Percentiles rank a stretch among this genome's conserved stretches.
These are phyloP conservation scores for Lachnellula arida DNA, from an alignment of 2,329 filamentous ascomycete genomes.

Conservation along the genomic window DNA sequence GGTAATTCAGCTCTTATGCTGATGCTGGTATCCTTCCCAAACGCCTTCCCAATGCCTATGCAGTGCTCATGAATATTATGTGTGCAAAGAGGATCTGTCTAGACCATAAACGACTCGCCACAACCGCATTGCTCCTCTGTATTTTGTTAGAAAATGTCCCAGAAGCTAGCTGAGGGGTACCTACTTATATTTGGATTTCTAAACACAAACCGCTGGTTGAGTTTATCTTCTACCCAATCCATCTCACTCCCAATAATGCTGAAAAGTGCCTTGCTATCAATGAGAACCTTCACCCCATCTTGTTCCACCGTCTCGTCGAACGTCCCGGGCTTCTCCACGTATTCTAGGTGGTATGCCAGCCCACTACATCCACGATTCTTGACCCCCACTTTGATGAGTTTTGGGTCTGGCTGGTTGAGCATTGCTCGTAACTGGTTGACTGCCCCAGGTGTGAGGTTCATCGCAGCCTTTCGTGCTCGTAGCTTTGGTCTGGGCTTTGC, in stretches of 20 bases:
- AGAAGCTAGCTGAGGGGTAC: constrained; percentile 36
- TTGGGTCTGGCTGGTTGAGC: constrained; percentile 80
- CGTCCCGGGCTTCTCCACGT: constrained; percentile 80
- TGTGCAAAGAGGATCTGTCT: constrained; percentile 9
- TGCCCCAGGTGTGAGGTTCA: constrained; percentile 76
- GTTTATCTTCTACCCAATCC: constrained; percentile 97
- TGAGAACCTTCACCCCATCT: constrained; percentile 90
- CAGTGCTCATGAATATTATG: constrained; percentile 15
- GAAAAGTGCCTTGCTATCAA: constrained; percentile 95
- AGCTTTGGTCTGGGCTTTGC: constrained; percentile 61
- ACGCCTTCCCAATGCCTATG: constrained; percentile 30
- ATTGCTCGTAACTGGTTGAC: constrained; percentile 73
- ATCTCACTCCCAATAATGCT: constrained; percentile 99
- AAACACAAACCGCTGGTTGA: constrained; percentile 90
- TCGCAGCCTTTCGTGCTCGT: constrained; percentile 81
- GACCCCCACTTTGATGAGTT: constrained; percentile 90
- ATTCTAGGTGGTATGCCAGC: constrained; percentile 88
- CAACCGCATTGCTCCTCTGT: constrained; percentile 93
- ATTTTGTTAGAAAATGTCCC: constrained; percentile 28
- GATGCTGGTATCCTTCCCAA: constrained; percentile 24
- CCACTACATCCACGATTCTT: constrained; percentile 93
- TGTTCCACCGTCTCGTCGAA: constrained; percentile 95
- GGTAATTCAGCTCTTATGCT: constrained; percentile 12
- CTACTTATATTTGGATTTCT: constrained; percentile 97
- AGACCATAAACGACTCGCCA: constrained; percentile 92